phyloP scores from a whole-genome alignment of 768 basidiomycete genomes.

The Bullera alba region DNA sequence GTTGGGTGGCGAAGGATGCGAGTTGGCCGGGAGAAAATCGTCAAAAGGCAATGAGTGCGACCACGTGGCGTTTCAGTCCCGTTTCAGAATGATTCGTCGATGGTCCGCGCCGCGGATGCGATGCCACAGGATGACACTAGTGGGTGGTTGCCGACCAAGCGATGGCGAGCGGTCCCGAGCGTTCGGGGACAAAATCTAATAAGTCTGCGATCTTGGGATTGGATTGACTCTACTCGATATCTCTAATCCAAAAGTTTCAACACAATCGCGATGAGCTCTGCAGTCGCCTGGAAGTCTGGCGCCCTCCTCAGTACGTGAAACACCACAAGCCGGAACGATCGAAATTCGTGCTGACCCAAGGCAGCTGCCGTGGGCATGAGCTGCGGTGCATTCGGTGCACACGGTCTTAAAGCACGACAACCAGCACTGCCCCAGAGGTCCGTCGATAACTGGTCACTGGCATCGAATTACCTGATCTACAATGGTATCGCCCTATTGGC shows the following conservation, averaged over 20 bases:
- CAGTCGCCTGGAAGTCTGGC: slow-evolving; percentile 25
- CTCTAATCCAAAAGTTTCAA: background rate
- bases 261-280: background rate
- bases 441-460: slow-evolving; percentile 34
- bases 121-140: too few relatives aligned
- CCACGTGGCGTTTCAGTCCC: too few relatives aligned
- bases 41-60: too few relatives aligned
- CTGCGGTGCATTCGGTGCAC: slow-evolving; percentile 41
- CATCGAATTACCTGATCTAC: slow-evolving; percentile 42
- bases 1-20: too few relatives aligned
- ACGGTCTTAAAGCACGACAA: slow-evolving; percentile 33
- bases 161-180: too few relatives aligned
- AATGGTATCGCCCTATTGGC: slow-evolving; percentile 42
- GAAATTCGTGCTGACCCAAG: background rate
- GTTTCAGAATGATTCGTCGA: too few relatives aligned
- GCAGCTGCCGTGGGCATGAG: slow-evolving; percentile 39
- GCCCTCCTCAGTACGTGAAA: slow-evolving; percentile 26
- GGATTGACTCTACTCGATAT: too few relatives aligned
- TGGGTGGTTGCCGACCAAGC: too few relatives aligned
- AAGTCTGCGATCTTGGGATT: too few relatives aligned
- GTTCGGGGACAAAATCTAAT: too few relatives aligned
- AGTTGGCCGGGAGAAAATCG: too few relatives aligned
- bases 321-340: background rate
- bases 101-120: too few relatives aligned
- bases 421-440: slow-evolving; percentile 28